Percentiles rank a stretch among this genome's conserved stretches.
Conservation (phyloP, 2,329 filamentous ascomycete genomes). For the Leptographium galeiforme region DNA sequence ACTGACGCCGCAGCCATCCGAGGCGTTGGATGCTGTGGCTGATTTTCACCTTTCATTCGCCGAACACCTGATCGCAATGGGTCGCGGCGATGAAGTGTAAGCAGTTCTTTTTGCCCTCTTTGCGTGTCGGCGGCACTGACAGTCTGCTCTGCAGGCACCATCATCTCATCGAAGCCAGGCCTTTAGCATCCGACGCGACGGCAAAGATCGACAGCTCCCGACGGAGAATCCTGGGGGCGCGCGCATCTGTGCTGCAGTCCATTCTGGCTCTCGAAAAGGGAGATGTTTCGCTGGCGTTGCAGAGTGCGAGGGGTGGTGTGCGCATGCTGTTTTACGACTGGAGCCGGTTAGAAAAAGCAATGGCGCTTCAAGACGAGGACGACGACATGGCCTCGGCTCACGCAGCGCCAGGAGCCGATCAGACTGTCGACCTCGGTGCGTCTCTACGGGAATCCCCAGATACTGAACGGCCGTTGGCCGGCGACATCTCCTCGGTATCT, state of each 20-base stretch:
- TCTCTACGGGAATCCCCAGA: neutral
- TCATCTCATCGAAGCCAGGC: constrained; percentile 7
- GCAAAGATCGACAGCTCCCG: neutral
- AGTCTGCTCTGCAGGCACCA: neutral
- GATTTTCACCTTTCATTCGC: constrained; percentile 57
- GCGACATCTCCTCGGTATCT: neutral
- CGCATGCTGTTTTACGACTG: constrained; percentile 43
- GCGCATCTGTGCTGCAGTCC: constrained; percentile 52
- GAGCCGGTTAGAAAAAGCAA: constrained; percentile 33
- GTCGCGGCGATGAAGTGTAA: constrained; percentile 49
- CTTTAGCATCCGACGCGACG: neutral
- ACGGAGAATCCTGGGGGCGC: constrained; percentile 17
- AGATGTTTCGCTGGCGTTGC: constrained; percentile 42
- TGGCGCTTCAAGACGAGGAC: constrained; percentile 7
- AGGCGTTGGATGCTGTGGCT: constrained; percentile 26
- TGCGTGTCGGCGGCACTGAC: neutral
- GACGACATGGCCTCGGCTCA: constrained; percentile 7
- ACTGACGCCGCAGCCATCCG: constrained; percentile 14
- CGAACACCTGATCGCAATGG: constrained; percentile 59
- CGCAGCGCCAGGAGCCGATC: neutral
- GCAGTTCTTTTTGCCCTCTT: constrained; percentile 9
- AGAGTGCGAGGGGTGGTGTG: constrained; percentile 43
- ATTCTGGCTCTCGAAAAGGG: constrained; percentile 50
- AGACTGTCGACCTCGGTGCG: neutral
- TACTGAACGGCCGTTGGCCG: neutral